phyloP scores from a whole-genome alignment of 2,329 filamentous ascomycete genomes.

The Cercospora canescens region DNA sequence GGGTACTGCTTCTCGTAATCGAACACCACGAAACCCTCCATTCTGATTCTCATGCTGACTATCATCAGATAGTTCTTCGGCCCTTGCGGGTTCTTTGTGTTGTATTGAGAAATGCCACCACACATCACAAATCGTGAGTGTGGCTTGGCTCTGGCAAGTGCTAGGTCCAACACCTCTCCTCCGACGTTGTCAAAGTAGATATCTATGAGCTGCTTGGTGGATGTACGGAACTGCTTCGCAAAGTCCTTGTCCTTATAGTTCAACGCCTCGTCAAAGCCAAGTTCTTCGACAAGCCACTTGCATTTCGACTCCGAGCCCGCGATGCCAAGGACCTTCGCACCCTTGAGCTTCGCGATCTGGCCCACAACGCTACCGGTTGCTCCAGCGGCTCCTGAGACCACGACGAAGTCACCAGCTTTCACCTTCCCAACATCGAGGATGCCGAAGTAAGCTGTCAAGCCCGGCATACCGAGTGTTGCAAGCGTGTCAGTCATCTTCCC shows the following conservation, averaged over 20 bases:
- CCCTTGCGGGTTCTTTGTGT: constrained; percentile 53
- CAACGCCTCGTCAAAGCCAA: constrained; percentile 67
- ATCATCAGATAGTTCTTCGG: constrained; percentile 58
- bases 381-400: constrained; percentile 75
- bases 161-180: constrained; percentile 66
- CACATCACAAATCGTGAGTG: constrained; percentile 69
- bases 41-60: constrained; percentile 56
- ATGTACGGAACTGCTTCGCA: constrained; percentile 58
- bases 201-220: constrained; percentile 55
- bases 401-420: constrained; percentile 70
- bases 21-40: constrained; percentile 74
- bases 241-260: constrained; percentile 70
- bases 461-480: constrained; percentile 58
- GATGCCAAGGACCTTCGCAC: constrained; percentile 63
- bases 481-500: constrained; percentile 30
- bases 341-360: constrained; percentile 75
- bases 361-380: constrained; percentile 75
- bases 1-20: constrained; percentile 63
- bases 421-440: constrained; percentile 68
- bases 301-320: constrained; percentile 69
- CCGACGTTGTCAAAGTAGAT: constrained; percentile 76
- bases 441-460: constrained; percentile 75
- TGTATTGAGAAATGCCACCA: constrained; percentile 69
- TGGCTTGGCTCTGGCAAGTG: constrained; percentile 61
- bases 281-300: constrained; percentile 61